Percentiles rank a stretch among this genome's conserved stretches.
phyloP scores from a whole-genome alignment of 192 early-diverging fungal species.

The Coemansia sp. region DNA sequence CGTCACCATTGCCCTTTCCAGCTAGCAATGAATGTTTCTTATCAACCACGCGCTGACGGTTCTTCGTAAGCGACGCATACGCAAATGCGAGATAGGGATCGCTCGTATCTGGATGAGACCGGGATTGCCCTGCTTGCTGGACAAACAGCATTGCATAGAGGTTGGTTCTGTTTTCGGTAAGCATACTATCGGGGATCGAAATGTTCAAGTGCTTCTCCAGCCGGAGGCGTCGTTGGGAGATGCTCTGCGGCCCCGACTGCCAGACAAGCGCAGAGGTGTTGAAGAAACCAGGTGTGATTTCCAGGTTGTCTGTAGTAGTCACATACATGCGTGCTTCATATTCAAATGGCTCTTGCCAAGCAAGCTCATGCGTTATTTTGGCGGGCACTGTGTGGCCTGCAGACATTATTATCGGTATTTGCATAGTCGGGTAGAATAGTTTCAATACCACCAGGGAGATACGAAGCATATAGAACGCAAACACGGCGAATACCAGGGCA shows the following conservation, averaged over 20 bases:
- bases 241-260: conserved; percentile 31
- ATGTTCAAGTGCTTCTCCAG: conserved; percentile 19
- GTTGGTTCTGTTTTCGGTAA: conserved; percentile 19
- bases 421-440: conserved; percentile 47
- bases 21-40: conserved; percentile 32
- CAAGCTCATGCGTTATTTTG: conserved; percentile 19
- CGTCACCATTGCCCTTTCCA: neutral
- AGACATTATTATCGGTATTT: conserved; percentile 43
- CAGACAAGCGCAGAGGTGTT: conserved; percentile 34
- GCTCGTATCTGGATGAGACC: conserved; percentile 15
- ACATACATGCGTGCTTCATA: conserved; percentile 48
- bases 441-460: conserved; percentile 19
- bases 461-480: conserved; percentile 31
- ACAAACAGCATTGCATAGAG: conserved; percentile 48
- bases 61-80: conserved; percentile 22
- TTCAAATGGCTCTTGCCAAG: conserved; percentile 50
- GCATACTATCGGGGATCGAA: conserved; percentile 18
- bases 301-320: conserved; percentile 21
- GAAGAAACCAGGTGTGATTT: conserved; percentile 18
- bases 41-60: conserved; percentile 22
- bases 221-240: conserved; percentile 24
- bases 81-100: conserved; percentile 33
- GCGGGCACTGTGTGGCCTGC: conserved; percentile 4
- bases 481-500: conserved; percentile 21
- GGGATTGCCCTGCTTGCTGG: conserved; percentile 21